Evolutionary conservation across 202 grass and related monocot species (phyloP).

Genomic region (Carex arenaria): DNA sequence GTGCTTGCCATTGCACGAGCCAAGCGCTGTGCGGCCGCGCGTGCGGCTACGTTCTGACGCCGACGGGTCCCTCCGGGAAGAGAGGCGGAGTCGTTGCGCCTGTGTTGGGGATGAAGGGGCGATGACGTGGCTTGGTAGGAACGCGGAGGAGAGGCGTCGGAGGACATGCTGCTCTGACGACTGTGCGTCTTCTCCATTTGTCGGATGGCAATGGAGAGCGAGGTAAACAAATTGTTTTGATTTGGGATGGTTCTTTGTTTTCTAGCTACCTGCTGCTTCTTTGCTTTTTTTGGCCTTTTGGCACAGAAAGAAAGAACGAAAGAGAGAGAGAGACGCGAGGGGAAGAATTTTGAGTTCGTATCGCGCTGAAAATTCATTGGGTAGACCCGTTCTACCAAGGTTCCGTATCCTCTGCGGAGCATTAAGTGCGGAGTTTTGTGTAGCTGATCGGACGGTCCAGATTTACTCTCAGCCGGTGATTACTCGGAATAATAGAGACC

Average conservation of each 20-base stretch:
- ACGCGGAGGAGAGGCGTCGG: constrained; percentile 12
- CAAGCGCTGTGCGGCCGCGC: constrained; percentile 81
- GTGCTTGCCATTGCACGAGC: constrained; percentile 77
- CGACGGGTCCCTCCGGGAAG: constrained; percentile 31
- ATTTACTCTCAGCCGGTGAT: too few relatives aligned
- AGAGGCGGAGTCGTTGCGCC: constrained; percentile 44
- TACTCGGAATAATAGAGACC: too few relatives aligned
- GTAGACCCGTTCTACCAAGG: not conserved
- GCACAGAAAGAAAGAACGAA: not conserved
- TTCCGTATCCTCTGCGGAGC: too few relatives aligned
- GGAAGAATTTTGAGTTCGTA: not conserved
- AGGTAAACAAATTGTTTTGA: not conserved
- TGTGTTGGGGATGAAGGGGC: constrained; percentile 12
- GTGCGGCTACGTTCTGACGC: constrained; percentile 52
- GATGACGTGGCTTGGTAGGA: not conserved
- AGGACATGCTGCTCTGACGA: constrained; percentile 21
- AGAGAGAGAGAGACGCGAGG: not conserved
- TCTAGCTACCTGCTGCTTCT: not conserved
- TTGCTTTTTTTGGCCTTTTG: constrained; percentile 7
- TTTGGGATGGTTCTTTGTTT: not conserved
- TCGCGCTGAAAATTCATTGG: not conserved
- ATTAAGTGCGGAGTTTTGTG: too few relatives aligned
- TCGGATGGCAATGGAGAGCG: not conserved
- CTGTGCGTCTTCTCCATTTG: constrained; percentile 19
- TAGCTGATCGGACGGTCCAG: too few relatives aligned